Base-by-base conservation (phyloP, 2,329 filamentous ascomycete species). In the Aspergillus piperis region DNA sequence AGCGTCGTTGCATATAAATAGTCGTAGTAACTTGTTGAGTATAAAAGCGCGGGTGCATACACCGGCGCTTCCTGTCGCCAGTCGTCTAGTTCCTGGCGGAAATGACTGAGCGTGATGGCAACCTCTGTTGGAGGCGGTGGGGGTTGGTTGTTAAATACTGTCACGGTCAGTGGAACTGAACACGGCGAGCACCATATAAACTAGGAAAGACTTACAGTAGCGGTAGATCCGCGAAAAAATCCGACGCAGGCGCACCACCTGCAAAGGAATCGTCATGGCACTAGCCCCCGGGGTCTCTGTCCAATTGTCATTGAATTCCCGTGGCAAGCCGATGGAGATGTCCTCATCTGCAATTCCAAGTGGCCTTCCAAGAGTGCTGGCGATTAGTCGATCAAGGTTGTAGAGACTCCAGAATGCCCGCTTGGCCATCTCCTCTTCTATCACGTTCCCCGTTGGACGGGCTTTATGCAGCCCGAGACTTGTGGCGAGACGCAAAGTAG, bases 391-490 rank as follows among this genome's bases (percentile, higher is more conserved):
- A 54, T 79, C 77, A 2, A 79, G 69, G n/a, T 78, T 78, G 59
- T 79, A 79, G 7, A 77, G 67, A 64, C 75, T 77, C 77, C 77
- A 79, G 60, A 79, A 79, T 1, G 73, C 74, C n/a, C 77, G 74
- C 57, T 77, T 78, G 2, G 72, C 66, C 70, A 78, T 75, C 55
- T 79, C 75, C 30, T 76, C 71, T 49, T 77, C 76, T 7, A 71
- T 52, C 47, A 71, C 27, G 53, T 64, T 71, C 3, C 70, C 58
- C 36, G 68, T 64, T 1, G 69, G 65, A 23, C 71, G 69, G 15
- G 64, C 60, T 51, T 76, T 76, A 62, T 78, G 75, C 15, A 78
- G 54, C 10, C 73, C 75, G 21, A 78, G 64, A 53, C 76, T 77
- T 8, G 70, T 75, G 1, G 76, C 70, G 32, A 78, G 67, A 7